Evolutionary conservation across 2,329 filamentous ascomycete genomes (phyloP).

Genomic region (Lasiodiplodia gonubiensis): DNA sequence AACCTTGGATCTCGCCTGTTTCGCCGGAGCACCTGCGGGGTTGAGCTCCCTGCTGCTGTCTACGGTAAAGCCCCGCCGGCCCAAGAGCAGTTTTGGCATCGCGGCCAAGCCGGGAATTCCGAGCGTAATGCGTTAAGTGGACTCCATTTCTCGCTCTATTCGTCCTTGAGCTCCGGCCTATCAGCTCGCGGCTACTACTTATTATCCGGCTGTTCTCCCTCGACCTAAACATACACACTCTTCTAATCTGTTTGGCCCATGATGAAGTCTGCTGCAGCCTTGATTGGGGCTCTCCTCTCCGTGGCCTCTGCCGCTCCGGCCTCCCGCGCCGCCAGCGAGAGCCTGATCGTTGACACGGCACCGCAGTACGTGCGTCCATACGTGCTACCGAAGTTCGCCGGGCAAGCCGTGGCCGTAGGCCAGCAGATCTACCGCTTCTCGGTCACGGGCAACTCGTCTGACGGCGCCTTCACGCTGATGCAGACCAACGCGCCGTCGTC

Average conservation of each 20-base stretch:
- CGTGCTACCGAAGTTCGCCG: slow-evolving; percentile 44
- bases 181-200: background rate
- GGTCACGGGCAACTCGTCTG: slow-evolving; percentile 54
- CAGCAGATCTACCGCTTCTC: slow-evolving; percentile 50
- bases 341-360: slow-evolving; percentile 35
- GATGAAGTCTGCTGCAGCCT: slow-evolving; percentile 22
- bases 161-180: background rate
- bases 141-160: background rate
- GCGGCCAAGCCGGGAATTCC: slow-evolving; percentile 15
- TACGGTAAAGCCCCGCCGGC: background rate
- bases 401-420: slow-evolving; percentile 44
- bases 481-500: slow-evolving; percentile 51
- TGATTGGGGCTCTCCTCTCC: slow-evolving; percentile 3
- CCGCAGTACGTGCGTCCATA: slow-evolving; percentile 45
- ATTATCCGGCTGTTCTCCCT: background rate
- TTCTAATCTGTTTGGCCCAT: too few species aligned
- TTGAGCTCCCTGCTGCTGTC: background rate
- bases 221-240: background rate
- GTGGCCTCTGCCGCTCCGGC: background rate
- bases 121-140: background rate
- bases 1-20: background rate
- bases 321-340: background rate
- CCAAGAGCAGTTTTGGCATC: background rate
- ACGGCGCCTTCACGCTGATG: slow-evolving; percentile 53
- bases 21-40: background rate